Base-by-base conservation (phyloP, 1,284 basidiomycete species). In the Fomitopsis palustris region DNA sequence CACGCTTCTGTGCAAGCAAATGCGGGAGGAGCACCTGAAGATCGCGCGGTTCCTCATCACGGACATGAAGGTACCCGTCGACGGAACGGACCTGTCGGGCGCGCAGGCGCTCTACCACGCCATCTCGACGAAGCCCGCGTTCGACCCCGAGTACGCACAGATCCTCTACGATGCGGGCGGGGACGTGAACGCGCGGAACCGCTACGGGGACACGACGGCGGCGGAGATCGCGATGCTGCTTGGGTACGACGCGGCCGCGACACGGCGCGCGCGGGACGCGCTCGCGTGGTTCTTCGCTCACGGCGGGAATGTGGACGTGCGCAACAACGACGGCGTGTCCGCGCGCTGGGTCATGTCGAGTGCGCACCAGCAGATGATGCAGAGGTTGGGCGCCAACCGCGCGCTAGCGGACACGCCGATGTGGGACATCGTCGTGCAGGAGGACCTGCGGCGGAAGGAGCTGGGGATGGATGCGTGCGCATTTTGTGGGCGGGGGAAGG, bases 301-400 rank as follows among this genome's bases (percentile, higher is more conserved):
- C 64, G 77, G 75, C 23, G 78, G 78, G 14, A 79, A 72, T 64
- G 62, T 78, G 16, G 77, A 79, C 59, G 73, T 79, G 29, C 69
- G 69, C 43, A 78, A 80, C 59, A 70, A 71, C 25, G 77, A 79
- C 65, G 75, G 75, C 12, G 63, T 67, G 56, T 67, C 68, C 3
- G 51, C 58, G 42, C 69, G 69, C 25, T 51, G 49, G 49, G 29
- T 51, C 29, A 51, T 51, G 49, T 17, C 49, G 29, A 51, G 17
- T 29, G 6, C 49, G 33, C 49, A 51, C 29, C 27, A 35, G 49
- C 49, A 35, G 49, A 35, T 51, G 49, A 35, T 51, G 29, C 49
- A 51, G 19, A 5, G 6, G 12, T 3, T 12, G 12, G 49, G 49
- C 10, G n/a, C 35, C 29, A 31, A 9, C 10, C 49, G 49, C 17